A percentile compares a stretch with the other conserved stretches of the same genome.
Evolutionary conservation across 257 asterid species (phyloP).

Genomic region (Dorcoceras hygrometricum): DNA sequence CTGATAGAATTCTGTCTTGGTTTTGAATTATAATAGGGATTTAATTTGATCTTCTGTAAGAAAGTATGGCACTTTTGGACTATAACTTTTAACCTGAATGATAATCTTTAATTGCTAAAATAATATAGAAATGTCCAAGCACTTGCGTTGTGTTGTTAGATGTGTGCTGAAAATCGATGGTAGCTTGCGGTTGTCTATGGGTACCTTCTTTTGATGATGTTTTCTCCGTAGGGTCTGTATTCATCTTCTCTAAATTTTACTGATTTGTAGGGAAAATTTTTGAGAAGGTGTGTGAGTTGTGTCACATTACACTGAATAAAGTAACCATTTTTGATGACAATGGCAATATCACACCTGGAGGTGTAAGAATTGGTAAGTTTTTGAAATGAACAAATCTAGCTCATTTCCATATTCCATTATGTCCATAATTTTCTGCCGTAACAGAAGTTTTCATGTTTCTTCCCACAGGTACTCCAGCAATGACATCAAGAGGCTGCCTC

Average conservation of each 20-base stretch:
- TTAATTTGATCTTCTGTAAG: background rate
- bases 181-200: constrained; percentile 2
- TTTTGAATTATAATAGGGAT: background rate
- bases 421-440: background rate
- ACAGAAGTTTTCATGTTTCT: constrained; percentile 12
- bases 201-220: constrained; percentile 3
- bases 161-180: background rate
- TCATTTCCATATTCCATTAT: background rate
- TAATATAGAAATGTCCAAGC: background rate
- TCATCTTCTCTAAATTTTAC: constrained; percentile 16
- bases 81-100: background rate
- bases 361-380: constrained; percentile 72
- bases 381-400: background rate
- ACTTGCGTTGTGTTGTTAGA: background rate
- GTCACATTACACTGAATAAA: constrained; percentile 77
- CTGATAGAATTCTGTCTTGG: background rate
- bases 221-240: constrained; percentile 3
- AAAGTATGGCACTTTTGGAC: background rate
- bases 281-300: constrained; percentile 80
- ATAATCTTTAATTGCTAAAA: background rate
- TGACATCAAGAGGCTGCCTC: constrained; percentile 83
- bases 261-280: constrained; percentile 56
- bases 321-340: constrained; percentile 70
- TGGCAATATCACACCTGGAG: constrained; percentile 71
- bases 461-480: constrained; percentile 75